Evolutionary conservation across 345 rosid species (phyloP).

Genomic region (Hevea brasiliensis): DNA sequence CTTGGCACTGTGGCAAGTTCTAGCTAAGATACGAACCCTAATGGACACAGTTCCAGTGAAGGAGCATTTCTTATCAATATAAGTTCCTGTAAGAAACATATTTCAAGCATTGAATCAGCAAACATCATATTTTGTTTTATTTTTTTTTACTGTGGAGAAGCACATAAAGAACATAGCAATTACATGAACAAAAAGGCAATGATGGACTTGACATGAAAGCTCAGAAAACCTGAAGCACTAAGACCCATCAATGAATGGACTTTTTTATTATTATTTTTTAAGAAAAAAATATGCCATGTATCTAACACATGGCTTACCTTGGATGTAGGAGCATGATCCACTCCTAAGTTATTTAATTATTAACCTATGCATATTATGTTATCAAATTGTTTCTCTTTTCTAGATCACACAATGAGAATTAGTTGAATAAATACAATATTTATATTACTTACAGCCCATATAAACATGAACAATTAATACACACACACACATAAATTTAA

Average conservation of each 20-base stretch:
- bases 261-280: too few species aligned
- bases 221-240: not conserved
- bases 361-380: not conserved
- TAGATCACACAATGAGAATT: not conserved
- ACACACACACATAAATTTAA: too few species aligned
- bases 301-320: too few species aligned
- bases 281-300: too few species aligned
- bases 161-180: too few species aligned
- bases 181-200: not conserved
- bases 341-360: not conserved
- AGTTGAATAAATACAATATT: not conserved
- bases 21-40: slow-evolving; percentile 86
- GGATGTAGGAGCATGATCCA: too few species aligned
- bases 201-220: not conserved
- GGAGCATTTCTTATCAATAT: slow-evolving; percentile 84
- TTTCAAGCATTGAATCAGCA: not conserved
- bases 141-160: not conserved
- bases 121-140: too few species aligned
- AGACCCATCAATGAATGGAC: not conserved
- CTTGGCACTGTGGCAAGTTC: slow-evolving; percentile 90
- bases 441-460: not conserved
- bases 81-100: slow-evolving; percentile 45
- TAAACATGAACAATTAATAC: not conserved
- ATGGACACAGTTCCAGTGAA: slow-evolving; percentile 80
- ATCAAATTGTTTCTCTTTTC: not conserved